These are phyloP conservation scores for Monosporascus sp. DNA, from an alignment of 2,329 filamentous ascomycete species.

Conservation along the genomic window DNA sequence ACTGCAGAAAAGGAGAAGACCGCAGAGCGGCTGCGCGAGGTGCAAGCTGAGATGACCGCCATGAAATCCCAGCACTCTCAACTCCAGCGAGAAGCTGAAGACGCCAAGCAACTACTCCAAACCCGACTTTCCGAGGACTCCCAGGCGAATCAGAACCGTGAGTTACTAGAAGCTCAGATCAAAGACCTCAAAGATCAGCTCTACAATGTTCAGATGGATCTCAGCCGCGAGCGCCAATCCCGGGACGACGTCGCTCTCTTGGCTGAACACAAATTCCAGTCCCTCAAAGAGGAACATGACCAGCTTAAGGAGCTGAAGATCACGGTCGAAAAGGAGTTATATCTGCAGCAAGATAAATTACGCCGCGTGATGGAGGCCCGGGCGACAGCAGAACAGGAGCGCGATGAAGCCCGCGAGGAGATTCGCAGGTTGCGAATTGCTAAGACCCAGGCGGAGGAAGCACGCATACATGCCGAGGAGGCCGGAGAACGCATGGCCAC, in stretches of 20 bases:
- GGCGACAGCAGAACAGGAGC: slow-evolving; percentile 74
- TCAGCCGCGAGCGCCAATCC: slow-evolving; percentile 88
- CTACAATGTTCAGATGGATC: slow-evolving; percentile 78
- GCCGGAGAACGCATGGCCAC: slow-evolving; percentile 76
- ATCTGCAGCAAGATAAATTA: slow-evolving; percentile 87
- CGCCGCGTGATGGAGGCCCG: slow-evolving; percentile 80
- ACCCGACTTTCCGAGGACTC: slow-evolving; percentile 86
- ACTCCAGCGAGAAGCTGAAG: slow-evolving; percentile 80
- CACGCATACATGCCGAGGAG: slow-evolving; percentile 75
- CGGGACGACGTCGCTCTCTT: slow-evolving; percentile 90
- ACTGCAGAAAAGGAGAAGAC: slow-evolving; percentile 74
- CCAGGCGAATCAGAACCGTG: slow-evolving; percentile 74
- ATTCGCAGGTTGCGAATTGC: slow-evolving; percentile 77
- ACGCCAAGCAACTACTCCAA: slow-evolving; percentile 81
- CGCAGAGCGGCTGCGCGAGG: slow-evolving; percentile 69
- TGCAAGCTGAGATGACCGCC: slow-evolving; percentile 82
- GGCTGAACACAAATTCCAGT: slow-evolving; percentile 79
- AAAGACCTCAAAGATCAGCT: slow-evolving; percentile 82
- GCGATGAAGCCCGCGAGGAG: slow-evolving; percentile 83
- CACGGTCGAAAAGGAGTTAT: slow-evolving; percentile 95
- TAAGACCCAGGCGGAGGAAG: slow-evolving; percentile 80
- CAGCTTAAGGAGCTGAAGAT: slow-evolving; percentile 91
- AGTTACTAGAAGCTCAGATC: slow-evolving; percentile 81
- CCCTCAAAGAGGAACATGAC: slow-evolving; percentile 79
- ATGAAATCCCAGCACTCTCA: slow-evolving; percentile 80